A percentile compares a stretch with the other conserved stretches of the same genome.
These are phyloP conservation scores for Cordyceps tenuipes DNA, from an alignment of 2,329 filamentous ascomycete species.

Conservation along the genomic window DNA sequence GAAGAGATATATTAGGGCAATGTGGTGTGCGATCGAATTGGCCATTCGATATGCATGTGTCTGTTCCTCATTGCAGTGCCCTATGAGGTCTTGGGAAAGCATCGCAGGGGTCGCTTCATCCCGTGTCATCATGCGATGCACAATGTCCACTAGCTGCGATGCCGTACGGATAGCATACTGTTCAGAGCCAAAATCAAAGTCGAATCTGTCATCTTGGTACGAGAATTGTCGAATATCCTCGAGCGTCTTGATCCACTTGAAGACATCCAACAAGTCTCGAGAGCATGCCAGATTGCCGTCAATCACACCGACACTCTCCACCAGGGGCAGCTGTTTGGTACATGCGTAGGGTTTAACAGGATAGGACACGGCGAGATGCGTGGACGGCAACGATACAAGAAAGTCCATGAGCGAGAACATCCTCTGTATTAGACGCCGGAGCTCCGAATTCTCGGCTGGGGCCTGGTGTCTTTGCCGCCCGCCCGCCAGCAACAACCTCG, in stretches of 20 bases:
- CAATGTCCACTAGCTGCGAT: background rate
- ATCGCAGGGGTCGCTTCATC: background rate
- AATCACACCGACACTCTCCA: background rate
- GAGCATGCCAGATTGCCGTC: constrained; percentile 1
- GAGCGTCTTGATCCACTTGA: background rate
- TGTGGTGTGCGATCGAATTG: background rate
- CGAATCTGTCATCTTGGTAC: background rate
- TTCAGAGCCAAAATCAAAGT: background rate
- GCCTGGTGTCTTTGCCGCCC: background rate
- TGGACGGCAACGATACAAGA: background rate
- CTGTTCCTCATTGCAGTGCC: background rate
- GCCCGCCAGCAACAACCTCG: background rate
- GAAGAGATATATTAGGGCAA: background rate
- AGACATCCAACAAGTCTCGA: background rate
- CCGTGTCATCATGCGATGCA: constrained; percentile 1
- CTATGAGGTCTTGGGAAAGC: background rate
- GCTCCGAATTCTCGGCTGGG: background rate
- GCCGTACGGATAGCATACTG: background rate
- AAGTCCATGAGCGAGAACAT: background rate
- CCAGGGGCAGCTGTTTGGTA: background rate
- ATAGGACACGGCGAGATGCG: background rate
- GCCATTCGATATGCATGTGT: background rate
- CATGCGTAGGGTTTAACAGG: background rate
- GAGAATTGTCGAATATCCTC: background rate
- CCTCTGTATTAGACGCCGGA: background rate